Conservation (phyloP, 2,329 filamentous ascomycete genomes). For the Fonsecaea pedrosoi region DNA sequence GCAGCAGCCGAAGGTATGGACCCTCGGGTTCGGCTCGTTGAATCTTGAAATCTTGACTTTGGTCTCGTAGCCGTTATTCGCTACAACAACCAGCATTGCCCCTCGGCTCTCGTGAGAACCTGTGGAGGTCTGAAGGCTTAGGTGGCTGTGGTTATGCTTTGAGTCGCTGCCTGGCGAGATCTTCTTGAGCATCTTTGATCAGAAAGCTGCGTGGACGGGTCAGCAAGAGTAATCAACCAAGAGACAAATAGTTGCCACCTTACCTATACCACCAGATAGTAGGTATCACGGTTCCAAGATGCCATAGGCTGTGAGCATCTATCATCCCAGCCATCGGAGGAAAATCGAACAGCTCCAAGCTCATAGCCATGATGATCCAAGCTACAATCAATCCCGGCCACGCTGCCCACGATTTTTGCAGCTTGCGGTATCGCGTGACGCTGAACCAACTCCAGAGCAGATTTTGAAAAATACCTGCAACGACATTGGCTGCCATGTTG, state of each 20-base stretch:
- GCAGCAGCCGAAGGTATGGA: background rate
- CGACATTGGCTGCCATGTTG: conserved; percentile 96
- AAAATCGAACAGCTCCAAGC: conserved; percentile 93
- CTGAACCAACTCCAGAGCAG: conserved; percentile 86
- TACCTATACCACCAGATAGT: conserved; percentile 94
- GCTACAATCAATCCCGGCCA: conserved; percentile 92
- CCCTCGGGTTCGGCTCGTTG: background rate
- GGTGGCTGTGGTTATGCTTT: conserved; percentile 64
- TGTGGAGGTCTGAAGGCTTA: background rate
- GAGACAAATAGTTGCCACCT: conserved; percentile 48
- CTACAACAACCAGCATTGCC: conserved; percentile 1
- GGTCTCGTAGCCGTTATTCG: background rate
- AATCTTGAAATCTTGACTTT: background rate
- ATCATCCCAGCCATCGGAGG: conserved; percentile 80
- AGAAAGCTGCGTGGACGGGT: conserved; percentile 69
- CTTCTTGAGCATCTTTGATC: conserved; percentile 82
- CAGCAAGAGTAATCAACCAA: conserved; percentile 6
- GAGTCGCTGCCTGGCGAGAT: conserved; percentile 73
- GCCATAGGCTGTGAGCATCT: conserved; percentile 96
- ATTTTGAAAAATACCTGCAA: conserved; percentile 79
- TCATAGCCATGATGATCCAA: conserved; percentile 93
- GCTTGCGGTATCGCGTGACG: conserved; percentile 72
- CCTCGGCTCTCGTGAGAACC: conserved; percentile 3
- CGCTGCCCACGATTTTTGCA: conserved; percentile 77
- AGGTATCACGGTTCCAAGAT: conserved; percentile 87